Evolutionary conservation across 306 rosid genomes (phyloP), one percentile per base, ranked within the genome.

Genomic region (Quercus robur): DNA sequence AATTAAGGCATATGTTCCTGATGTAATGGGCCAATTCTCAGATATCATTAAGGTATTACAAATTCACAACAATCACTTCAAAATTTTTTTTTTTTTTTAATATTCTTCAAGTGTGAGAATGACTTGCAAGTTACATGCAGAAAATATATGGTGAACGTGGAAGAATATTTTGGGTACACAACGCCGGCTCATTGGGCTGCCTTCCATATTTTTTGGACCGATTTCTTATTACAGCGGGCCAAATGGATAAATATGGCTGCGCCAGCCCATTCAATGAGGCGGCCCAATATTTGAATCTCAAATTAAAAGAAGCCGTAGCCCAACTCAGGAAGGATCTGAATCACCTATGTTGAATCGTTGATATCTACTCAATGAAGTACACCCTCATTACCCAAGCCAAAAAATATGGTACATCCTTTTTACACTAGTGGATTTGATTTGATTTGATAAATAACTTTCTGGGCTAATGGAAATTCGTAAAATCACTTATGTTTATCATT

Each of bases 361-460:
- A 93, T 78, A 87, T 91, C 81, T 91, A 91, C 85, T 82, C 92
- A 0, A 85, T 71, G 5, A 93, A 93, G 84, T 91, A 90, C 89
- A 78, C 89, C 70, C 90, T 93, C 78, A 85, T 91, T 69, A 87
- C 80, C 59, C 88, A 89, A 55, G 81, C 91, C 77, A 80, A 72
- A 25, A 85, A 84, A 73, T 81, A 88, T 4, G 93, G 97, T 89
- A 86, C 1, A 10, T 30, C 38, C 69, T 62, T 41, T 17, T 5
- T 3, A 17, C 18, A 1, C 9, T 2, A 17, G 46, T 23, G 18
- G 10, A 56, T 28, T 20, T 54, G 18, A 56, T 3, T 31, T 7
- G 15, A 11, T 12, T 3, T 54, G 9, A 54, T 6, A 35, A 35
- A 6, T 6, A 35, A 35, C 41, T 35, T 35, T 1, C 41, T 35